Base-by-base conservation (phyloP, 345 rosid species). In the Barbarea vulgaris region DNA sequence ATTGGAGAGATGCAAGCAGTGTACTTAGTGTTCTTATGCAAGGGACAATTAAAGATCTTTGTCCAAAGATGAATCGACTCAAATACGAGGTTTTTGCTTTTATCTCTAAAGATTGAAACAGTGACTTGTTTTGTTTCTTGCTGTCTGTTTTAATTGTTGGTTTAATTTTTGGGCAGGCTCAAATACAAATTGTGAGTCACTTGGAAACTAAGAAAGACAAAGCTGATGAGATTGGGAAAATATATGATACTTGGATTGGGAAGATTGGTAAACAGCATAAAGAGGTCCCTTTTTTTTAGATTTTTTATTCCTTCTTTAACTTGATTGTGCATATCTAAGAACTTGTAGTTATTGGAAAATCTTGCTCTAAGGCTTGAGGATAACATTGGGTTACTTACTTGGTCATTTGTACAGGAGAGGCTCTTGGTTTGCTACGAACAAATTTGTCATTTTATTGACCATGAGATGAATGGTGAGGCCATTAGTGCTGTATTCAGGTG, bases 211-310 rank as follows among this genome's bases (percentile, higher is more conserved):
- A 70, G 6, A 28, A 41, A 18, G 50, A 77, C 31, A 77, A 77
- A 39, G 50, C 80, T 8, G 67, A 41, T 7, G 79, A 81, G 66
- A 81, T 94, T 73, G 75, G 71, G 51, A 50, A 69, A 58, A 75
- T 85, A 7, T 94, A 81, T 63, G 91, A 86, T 77, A 83, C 82
- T 69, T 91, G 96, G 97, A 87, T 83, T 81, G 70, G 85, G 70
- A 84, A 87, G 86, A 87, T 83, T 69, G 87, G 84, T 54, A 77
- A 70, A 30, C 67, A 61, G 47, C 52, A 73, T 52, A 67, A 75
- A 50, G 86, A 89, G 93, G 94, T 87, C 72, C 53, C 24, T 34
- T 55, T 64, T 51, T 31, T 10, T 12, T n/a, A n/a, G 34, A 56
- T 44, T 39, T 54, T 42, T 37, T 64, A 4, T 17, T 54, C 44